A percentile compares a stretch with the other conserved stretches of the same genome.
Evolutionary conservation across 2,329 filamentous ascomycete genomes (phyloP).

Genomic region (Fusarium floridanum): DNA sequence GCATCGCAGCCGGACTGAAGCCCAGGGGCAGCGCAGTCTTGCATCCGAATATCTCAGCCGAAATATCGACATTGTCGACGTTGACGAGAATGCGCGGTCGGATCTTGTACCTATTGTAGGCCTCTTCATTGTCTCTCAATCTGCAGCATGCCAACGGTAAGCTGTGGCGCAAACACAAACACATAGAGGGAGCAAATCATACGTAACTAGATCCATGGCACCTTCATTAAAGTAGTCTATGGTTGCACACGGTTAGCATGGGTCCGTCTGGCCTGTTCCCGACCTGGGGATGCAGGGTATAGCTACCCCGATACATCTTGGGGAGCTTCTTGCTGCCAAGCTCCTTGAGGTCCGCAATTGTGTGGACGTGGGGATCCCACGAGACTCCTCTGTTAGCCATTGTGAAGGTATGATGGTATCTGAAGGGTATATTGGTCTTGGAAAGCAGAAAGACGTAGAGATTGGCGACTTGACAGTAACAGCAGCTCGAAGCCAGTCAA

Average conservation of each 20-base stretch:
- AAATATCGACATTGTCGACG: slow-evolving; percentile 40
- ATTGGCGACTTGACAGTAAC: neutral
- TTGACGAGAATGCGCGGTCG: slow-evolving; percentile 51
- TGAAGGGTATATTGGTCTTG: neutral
- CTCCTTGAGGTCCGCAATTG: slow-evolving; percentile 37
- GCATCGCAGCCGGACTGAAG: slow-evolving; percentile 67
- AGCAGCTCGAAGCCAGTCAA: slow-evolving; percentile 1
- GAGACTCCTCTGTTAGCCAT: slow-evolving; percentile 38
- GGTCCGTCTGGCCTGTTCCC: neutral
- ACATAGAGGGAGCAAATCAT: neutral
- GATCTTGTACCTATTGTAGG: slow-evolving; percentile 64
- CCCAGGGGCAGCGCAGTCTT: slow-evolving; percentile 62
- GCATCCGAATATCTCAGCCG: slow-evolving; percentile 37
- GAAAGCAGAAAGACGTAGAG: neutral
- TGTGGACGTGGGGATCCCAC: slow-evolving; percentile 34
- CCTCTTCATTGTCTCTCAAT: slow-evolving; percentile 65
- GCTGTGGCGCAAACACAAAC: neutral
- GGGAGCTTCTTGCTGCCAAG: slow-evolving; percentile 27
- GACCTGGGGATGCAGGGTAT: neutral
- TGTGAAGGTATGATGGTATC: neutral
- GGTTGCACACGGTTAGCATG: slow-evolving; percentile 4
- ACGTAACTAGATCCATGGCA: slow-evolving; percentile 60
- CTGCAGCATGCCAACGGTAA: slow-evolving; percentile 50
- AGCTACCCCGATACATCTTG: slow-evolving; percentile 38
- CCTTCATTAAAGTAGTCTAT: slow-evolving; percentile 69